Evolutionary conservation across 306 rosid genomes (phyloP).

Genomic region (Inga laurina): DNA sequence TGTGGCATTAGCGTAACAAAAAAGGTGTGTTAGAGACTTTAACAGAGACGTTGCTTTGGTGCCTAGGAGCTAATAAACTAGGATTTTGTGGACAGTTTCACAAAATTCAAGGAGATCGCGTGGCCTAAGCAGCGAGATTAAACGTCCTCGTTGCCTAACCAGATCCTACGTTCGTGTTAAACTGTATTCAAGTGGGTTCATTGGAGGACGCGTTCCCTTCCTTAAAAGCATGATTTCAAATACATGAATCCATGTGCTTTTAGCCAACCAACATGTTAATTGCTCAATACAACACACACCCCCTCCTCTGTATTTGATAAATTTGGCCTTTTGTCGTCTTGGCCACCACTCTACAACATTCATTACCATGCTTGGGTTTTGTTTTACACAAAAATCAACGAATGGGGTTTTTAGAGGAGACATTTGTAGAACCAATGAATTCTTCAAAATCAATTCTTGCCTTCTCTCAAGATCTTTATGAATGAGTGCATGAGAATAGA

Average conservation of each 20-base stretch:
- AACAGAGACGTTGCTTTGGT: slow-evolving; percentile 48
- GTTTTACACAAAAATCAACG: slow-evolving; percentile 31
- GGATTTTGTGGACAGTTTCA: slow-evolving; percentile 26
- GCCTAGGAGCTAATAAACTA: slow-evolving; percentile 33
- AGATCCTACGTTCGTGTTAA: slow-evolving; percentile 57
- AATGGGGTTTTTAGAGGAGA: neutral
- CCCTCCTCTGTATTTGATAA: slow-evolving; percentile 20
- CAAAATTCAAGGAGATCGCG: slow-evolving; percentile 43
- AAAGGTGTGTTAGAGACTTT: slow-evolving; percentile 13
- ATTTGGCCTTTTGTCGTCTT: slow-evolving; percentile 34
- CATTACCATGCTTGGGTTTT: slow-evolving; percentile 24
- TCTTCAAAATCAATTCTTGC: slow-evolving; percentile 23
- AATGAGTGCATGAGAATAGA: slow-evolving; percentile 12
- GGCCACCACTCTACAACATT: slow-evolving; percentile 30
- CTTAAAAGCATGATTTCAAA: slow-evolving; percentile 23
- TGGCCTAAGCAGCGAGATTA: slow-evolving; percentile 26
- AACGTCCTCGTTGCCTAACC: slow-evolving; percentile 53
- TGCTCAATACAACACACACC: neutral
- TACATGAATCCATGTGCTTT: slow-evolving; percentile 33
- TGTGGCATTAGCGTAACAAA: slow-evolving; percentile 43
- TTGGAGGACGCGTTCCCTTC: slow-evolving; percentile 8
- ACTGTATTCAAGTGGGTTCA: slow-evolving; percentile 29
- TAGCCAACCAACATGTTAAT: slow-evolving; percentile 7
- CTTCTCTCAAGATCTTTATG: neutral
- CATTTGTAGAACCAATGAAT: slow-evolving; percentile 34